Conservation (phyloP, 2,329 filamentous ascomycete species). For the Colletotrichum cordylinicola region DNA sequence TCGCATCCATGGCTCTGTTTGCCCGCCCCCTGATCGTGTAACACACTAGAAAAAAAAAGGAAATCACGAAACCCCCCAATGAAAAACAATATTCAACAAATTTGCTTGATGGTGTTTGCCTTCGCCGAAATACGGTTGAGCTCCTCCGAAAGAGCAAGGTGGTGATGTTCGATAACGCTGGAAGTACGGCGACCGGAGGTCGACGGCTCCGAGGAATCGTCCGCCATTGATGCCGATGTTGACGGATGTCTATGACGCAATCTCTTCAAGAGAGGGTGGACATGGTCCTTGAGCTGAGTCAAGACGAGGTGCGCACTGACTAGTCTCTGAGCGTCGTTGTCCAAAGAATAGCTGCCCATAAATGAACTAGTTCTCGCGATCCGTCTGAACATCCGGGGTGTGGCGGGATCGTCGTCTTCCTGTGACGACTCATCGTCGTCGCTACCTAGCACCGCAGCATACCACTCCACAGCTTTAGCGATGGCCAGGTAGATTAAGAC, state of each 20-base stretch:
- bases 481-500: background rate
- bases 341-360: background rate
- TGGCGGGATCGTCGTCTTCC: background rate
- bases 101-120: background rate
- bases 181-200: background rate
- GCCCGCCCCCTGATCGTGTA: background rate
- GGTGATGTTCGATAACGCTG: background rate
- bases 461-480: background rate
- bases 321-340: background rate
- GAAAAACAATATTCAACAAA: background rate
- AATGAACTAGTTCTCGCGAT: background rate
- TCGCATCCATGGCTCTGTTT: background rate
- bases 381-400: background rate
- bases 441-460: background rate
- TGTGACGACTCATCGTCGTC: background rate
- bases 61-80: background rate
- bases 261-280: constrained; percentile 1
- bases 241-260: background rate
- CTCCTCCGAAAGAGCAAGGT: background rate
- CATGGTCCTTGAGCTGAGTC: background rate
- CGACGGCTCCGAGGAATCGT: background rate
- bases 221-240: background rate
- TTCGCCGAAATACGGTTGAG: background rate
- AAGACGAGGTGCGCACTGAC: background rate
- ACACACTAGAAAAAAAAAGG: background rate